These are phyloP conservation scores for Boechera stricta DNA, from an alignment of 345 rosid species.

Conservation along the genomic window DNA sequence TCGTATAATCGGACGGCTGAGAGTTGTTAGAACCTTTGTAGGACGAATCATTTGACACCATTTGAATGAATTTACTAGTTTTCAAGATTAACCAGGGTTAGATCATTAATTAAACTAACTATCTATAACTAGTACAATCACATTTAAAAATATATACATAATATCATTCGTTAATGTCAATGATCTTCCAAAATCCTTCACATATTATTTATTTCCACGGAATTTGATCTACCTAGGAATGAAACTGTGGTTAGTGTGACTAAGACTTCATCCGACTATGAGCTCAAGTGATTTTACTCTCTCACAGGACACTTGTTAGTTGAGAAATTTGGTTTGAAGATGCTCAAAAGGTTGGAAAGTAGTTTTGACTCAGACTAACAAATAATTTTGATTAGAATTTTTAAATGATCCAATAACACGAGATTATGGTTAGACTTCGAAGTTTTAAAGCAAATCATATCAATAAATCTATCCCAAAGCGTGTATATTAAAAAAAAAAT, in stretches of 20 bases:
- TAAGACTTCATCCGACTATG: not conserved
- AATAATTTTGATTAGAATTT: not conserved
- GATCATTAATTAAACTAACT: too few relatives aligned
- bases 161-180: too few relatives aligned
- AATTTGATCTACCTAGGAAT: not conserved
- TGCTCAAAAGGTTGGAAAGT: slow-evolving; percentile 15
- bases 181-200: too few relatives aligned
- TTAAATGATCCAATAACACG: not conserved
- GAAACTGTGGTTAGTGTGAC: not conserved
- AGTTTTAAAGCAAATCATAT: not conserved
- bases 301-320: not conserved
- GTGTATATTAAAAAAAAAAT: too few relatives aligned
- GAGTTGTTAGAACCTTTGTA: not conserved
- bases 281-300: not conserved
- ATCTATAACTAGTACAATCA: too few relatives aligned
- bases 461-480: not conserved
- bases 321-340: not conserved
- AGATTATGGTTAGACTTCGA: too few relatives aligned
- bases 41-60: not conserved
- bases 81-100: not conserved
- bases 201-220: not conserved
- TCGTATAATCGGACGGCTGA: slow-evolving; percentile 20
- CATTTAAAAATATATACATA: too few relatives aligned
- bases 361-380: not conserved
- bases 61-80: not conserved